Conservation (phyloP, 306 rosid species). For the Prunus mume region DNA sequence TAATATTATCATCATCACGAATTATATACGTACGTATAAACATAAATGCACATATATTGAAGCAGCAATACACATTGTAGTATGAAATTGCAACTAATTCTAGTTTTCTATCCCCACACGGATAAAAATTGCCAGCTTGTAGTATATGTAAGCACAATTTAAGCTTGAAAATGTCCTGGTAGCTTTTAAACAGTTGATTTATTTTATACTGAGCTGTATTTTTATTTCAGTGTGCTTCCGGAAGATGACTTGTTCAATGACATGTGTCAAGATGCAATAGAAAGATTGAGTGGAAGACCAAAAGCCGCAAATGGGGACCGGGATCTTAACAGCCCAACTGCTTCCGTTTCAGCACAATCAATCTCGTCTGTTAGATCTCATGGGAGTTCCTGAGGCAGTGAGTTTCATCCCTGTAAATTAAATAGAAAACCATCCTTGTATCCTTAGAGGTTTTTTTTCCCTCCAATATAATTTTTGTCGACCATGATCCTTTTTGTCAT, state of each 20-base stretch:
- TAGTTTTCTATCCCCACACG: too few species aligned
- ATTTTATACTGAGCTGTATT: slow-evolving; percentile 4
- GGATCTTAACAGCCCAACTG: slow-evolving; percentile 89
- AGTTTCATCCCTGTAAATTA: slow-evolving; percentile 42
- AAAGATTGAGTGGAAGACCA: slow-evolving; percentile 87
- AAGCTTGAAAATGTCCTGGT: too few species aligned
- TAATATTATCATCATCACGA: not conserved
- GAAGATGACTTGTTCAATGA: slow-evolving; percentile 96
- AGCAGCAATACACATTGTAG: too few species aligned
- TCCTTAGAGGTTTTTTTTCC: slow-evolving; percentile 5
- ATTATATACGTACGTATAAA: not conserved
- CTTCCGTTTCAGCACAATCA: slow-evolving; percentile 95
- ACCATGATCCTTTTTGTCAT: slow-evolving; percentile 1
- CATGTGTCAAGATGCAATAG: slow-evolving; percentile 78
- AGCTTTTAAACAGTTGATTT: not conserved
- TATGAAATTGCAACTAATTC: too few species aligned
- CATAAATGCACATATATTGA: too few species aligned
- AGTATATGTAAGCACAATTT: too few species aligned
- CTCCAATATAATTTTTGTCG: slow-evolving; percentile 16
- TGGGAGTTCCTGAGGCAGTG: slow-evolving; percentile 59
- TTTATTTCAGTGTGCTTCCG: slow-evolving; percentile 62
- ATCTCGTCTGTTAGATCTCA: slow-evolving; percentile 92
- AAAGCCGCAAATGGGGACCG: slow-evolving; percentile 77
- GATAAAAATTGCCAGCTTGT: too few species aligned
- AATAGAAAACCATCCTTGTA: slow-evolving; percentile 23